phyloP scores from a whole-genome alignment of 1,284 basidiomycete genomes.

The Abortiporus biennis region DNA sequence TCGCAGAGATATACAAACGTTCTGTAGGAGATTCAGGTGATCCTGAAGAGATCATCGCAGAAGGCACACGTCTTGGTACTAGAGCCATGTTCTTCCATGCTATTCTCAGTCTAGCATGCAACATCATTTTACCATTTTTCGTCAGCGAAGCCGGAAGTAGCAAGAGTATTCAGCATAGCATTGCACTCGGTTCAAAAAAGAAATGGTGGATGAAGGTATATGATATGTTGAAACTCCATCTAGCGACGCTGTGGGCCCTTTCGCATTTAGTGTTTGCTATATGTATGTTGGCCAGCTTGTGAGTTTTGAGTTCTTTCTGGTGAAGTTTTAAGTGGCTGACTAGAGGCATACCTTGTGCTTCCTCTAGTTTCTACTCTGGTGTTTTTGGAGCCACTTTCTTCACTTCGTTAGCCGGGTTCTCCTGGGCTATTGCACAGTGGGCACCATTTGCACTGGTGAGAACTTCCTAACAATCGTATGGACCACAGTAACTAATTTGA shows the following conservation, averaged over 20 bases:
- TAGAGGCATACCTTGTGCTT: slow-evolving; percentile 1
- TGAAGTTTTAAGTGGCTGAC: too few species aligned
- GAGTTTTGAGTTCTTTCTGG: slow-evolving; percentile 29
- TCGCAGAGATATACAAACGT: slow-evolving; percentile 79
- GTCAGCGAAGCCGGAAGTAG: slow-evolving; percentile 32
- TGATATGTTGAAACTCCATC: slow-evolving; percentile 41
- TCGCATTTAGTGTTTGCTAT: slow-evolving; percentile 62
- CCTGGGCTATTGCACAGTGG: slow-evolving; percentile 80
- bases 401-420: slow-evolving; percentile 64
- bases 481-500: too few species aligned
- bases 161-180: slow-evolving; percentile 21
- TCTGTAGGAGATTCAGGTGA: slow-evolving; percentile 26
- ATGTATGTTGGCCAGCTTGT: slow-evolving; percentile 76
- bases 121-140: slow-evolving; percentile 70
- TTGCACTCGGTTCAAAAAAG: slow-evolving; percentile 14
- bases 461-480: slow-evolving; percentile 9
- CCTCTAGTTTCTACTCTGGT: slow-evolving; percentile 56
- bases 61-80: slow-evolving; percentile 79
- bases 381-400: slow-evolving; percentile 60
- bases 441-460: slow-evolving; percentile 71
- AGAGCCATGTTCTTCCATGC: slow-evolving; percentile 79
- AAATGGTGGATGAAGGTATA: slow-evolving; percentile 22
- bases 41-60: slow-evolving; percentile 42
- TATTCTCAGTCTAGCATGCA: slow-evolving; percentile 63
- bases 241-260: slow-evolving; percentile 71